Evolutionary conservation across 1,139 yeast genomes (phyloP).

Genomic region (Suhomyces maxii): DNA sequence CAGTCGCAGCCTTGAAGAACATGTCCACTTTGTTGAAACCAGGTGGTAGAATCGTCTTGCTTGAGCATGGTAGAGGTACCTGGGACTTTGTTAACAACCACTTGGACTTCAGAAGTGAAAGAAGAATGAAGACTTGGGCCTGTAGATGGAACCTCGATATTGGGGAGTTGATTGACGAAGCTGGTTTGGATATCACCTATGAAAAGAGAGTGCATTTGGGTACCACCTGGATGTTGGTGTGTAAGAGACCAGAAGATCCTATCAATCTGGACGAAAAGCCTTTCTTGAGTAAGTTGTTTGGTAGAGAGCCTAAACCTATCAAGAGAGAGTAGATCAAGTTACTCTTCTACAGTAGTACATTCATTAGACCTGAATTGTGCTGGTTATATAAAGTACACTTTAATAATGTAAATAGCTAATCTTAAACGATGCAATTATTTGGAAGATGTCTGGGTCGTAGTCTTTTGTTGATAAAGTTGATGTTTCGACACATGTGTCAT

Average conservation of each 20-base stretch:
- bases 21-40: slow-evolving; percentile 76
- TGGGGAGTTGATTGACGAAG: slow-evolving; percentile 76
- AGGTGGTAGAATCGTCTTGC: slow-evolving; percentile 82
- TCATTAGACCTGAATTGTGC: too few species aligned
- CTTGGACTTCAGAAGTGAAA: slow-evolving; percentile 79
- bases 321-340: slow-evolving; percentile 17
- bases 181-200: slow-evolving; percentile 80
- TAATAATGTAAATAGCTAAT: slow-evolving; percentile 14
- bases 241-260: slow-evolving; percentile 70
- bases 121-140: slow-evolving; percentile 90
- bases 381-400: too few species aligned
- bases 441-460: too few species aligned
- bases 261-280: slow-evolving; percentile 44
- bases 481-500: too few species aligned
- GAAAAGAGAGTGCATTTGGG: slow-evolving; percentile 86
- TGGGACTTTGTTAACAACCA: slow-evolving; percentile 77
- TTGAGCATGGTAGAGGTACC: slow-evolving; percentile 90
- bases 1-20: slow-evolving; percentile 74
- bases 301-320: slow-evolving; percentile 33
- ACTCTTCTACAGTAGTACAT: too few species aligned
- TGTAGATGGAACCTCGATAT: slow-evolving; percentile 97
- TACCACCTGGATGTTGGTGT: slow-evolving; percentile 85
- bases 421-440: background rate
- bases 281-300: slow-evolving; percentile 44
- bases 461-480: too few species aligned